These are phyloP conservation scores for Sporothrix globosa DNA, from an alignment of 2,329 filamentous ascomycete genomes.

Conservation along the genomic window DNA sequence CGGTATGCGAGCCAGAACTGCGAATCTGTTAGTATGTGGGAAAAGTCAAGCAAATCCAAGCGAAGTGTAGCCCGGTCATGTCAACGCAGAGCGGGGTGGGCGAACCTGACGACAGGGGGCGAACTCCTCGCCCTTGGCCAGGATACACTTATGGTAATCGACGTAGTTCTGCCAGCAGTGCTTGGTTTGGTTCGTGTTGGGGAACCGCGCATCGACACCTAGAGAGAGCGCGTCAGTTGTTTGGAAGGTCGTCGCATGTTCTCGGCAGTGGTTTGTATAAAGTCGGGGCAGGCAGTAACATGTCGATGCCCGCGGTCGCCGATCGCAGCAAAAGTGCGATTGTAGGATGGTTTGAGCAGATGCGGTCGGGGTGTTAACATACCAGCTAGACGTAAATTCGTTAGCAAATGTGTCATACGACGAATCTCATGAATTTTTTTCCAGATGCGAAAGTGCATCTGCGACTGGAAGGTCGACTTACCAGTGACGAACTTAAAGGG, in stretches of 20 bases:
- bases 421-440: slow-evolving; percentile 30
- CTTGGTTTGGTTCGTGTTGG: slow-evolving; percentile 98
- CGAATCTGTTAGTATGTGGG: slow-evolving; percentile 40
- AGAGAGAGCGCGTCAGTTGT: slow-evolving; percentile 29
- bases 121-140: slow-evolving; percentile 98
- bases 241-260: neutral
- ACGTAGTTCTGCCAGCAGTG: slow-evolving; percentile 99
- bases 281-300: neutral
- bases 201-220: slow-evolving; percentile 99
- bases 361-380: slow-evolving; percentile 28
- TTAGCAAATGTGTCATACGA: slow-evolving; percentile 37
- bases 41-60: neutral
- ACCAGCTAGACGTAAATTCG: slow-evolving; percentile 33
- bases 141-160: slow-evolving; percentile 99
- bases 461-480: slow-evolving; percentile 30
- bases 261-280: neutral
- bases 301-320: neutral
- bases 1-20: slow-evolving; percentile 97
- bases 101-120: slow-evolving; percentile 92
- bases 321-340: neutral
- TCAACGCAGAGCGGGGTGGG: neutral
- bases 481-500: slow-evolving; percentile 99
- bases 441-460: neutral
- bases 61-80: neutral
- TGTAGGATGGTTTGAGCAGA: neutral